A percentile compares a stretch with the other conserved stretches of the same genome.
Conservation (phyloP, 106 monocot genomes). For the Dendrobium officinale region DNA sequence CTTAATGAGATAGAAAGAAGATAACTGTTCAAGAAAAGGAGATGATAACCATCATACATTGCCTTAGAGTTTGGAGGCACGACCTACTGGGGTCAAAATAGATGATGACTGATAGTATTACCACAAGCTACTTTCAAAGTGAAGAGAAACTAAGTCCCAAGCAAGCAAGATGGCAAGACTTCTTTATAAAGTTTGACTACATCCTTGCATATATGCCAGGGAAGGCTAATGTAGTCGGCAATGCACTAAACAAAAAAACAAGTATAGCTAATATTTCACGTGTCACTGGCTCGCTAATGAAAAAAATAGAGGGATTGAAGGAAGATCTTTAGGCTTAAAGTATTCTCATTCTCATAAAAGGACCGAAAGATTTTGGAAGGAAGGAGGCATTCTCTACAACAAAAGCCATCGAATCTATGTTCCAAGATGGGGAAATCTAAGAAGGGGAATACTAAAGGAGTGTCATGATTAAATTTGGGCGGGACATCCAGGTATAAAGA, state of each 20-base stretch:
- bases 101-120: not conserved
- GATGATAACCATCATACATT: not conserved
- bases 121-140: not conserved
- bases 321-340: not conserved
- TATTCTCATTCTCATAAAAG: not conserved
- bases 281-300: not conserved
- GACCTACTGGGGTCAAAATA: not conserved
- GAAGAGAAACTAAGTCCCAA: not conserved
- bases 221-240: not conserved
- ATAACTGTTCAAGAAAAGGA: not conserved
- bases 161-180: not conserved
- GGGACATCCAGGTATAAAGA: no score
- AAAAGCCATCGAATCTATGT: not conserved
- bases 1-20: not conserved
- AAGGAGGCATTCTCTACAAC: not conserved
- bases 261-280: not conserved
- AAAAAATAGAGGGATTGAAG: not conserved
- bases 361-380: not conserved
- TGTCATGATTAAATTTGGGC: no score
- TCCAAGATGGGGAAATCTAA: not conserved
- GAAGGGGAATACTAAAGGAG: not conserved
- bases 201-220: not conserved
- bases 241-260: not conserved
- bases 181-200: not conserved
- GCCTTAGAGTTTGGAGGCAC: not conserved